Evolutionary conservation across 2,329 filamentous ascomycete genomes (phyloP), one percentile per base, ranked within the genome.

Genomic region (Truncatella angustata): DNA sequence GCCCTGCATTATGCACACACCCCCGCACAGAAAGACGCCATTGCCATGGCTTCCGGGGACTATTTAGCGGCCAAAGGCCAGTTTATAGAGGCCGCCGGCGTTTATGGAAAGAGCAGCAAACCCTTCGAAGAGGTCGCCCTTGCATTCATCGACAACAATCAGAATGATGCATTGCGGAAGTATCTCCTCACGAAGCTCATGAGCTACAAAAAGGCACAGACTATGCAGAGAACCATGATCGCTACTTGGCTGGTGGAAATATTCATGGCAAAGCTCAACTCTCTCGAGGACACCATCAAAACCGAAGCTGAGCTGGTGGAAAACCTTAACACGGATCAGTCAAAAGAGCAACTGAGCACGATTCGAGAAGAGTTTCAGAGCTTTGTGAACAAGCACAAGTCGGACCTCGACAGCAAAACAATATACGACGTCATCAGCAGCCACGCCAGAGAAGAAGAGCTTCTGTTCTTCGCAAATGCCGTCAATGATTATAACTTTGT

Each of bases 261-360:
- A 2, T 99, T 93, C 70, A 99, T 99, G 91, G 90, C 91, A 4
- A 97, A 96, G 70, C 80, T 99, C 37, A 97, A 99, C 66, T 87
- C 89, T 3, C 79, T 99, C 3, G 94, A 99, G 64, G 94, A 99
- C 69, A 92, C 89, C 3, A 93, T 97, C 57, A 88, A 92, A 35
- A 95, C 92, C 0, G 89, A 90, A 62, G 90, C 91, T 0, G 91
- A 96, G 66, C 72, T 93, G 20, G 81, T 85, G 1, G 90, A 91
- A 56, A 84, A 81, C 30, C 75, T 86, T 36, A 90, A 86, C 61
- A 82, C 87, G 0, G 80, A 82, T 2, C 86, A 93, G 54, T 87
- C 86, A 1, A 80, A 84, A 59, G 82, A 87, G 59, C 84, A 93
- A 61, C 81, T 97, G 4, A 80, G 83, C 18, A 73, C 75, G 1